phyloP scores from a whole-genome alignment of 345 rosid species.

The Erysimum cheiranthoides region DNA sequence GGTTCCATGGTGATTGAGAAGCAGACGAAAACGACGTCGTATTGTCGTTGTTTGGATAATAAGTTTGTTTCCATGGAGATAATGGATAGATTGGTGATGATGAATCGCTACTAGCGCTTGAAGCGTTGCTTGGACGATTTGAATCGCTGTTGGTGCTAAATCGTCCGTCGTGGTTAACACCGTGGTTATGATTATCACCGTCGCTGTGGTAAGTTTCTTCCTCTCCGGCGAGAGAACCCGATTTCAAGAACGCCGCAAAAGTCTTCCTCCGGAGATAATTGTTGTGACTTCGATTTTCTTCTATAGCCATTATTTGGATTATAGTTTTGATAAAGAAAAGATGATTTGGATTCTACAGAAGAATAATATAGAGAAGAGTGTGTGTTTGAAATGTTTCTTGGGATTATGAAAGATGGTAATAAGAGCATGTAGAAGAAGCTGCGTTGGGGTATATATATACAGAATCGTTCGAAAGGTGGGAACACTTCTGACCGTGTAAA shows the following conservation, averaged over 20 bases:
- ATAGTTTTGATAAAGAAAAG: too few species aligned
- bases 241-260: slow-evolving; percentile 55
- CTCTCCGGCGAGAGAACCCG: slow-evolving; percentile 41
- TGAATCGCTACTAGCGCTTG: slow-evolving; percentile 41
- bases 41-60: slow-evolving; percentile 43
- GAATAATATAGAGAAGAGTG: neutral
- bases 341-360: neutral
- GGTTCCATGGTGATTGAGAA: slow-evolving; percentile 51
- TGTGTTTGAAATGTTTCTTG: neutral
- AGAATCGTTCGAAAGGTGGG: slow-evolving; percentile 14
- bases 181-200: slow-evolving; percentile 15
- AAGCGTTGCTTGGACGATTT: slow-evolving; percentile 44
- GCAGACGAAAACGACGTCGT: slow-evolving; percentile 47
- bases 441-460: slow-evolving; percentile 27
- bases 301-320: slow-evolving; percentile 23
- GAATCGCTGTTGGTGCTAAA: slow-evolving; percentile 40
- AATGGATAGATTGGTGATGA: slow-evolving; percentile 48
- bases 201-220: slow-evolving; percentile 45
- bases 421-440: neutral
- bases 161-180: neutral
- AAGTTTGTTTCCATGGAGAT: slow-evolving; percentile 60
- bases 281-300: slow-evolving; percentile 26
- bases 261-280: slow-evolving; percentile 49
- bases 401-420: neutral
- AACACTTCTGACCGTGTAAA: neutral